A percentile compares a stretch with the other conserved stretches of the same genome.
Evolutionary conservation across 2,329 filamentous ascomycete species (phyloP).

Genomic region (Zymoseptoria tritici): DNA sequence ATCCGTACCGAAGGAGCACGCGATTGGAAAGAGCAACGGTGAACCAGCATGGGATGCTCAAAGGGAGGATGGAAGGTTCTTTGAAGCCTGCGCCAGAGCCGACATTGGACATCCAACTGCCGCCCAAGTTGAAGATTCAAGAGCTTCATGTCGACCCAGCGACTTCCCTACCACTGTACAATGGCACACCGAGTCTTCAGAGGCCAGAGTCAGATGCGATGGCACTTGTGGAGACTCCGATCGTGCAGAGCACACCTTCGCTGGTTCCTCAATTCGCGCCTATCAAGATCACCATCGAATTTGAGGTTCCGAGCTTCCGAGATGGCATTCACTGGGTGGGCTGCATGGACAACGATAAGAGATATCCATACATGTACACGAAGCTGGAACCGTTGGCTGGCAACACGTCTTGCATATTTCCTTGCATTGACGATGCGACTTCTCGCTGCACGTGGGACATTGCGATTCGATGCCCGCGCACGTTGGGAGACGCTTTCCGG

Average conservation of each 20-base stretch:
- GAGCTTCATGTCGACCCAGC: slow-evolving; percentile 46
- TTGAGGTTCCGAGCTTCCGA: slow-evolving; percentile 63
- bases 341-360: slow-evolving; percentile 65
- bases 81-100: slow-evolving; percentile 46
- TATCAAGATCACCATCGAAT: slow-evolving; percentile 66
- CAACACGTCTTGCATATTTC: slow-evolving; percentile 78
- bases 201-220: slow-evolving; percentile 27
- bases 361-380: slow-evolving; percentile 89
- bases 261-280: slow-evolving; percentile 45
- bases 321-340: slow-evolving; percentile 92
- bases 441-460: slow-evolving; percentile 82
- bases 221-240: slow-evolving; percentile 27
- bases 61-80: slow-evolving; percentile 57
- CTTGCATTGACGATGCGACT: slow-evolving; percentile 80
- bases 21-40: slow-evolving; percentile 56
- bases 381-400: slow-evolving; percentile 72
- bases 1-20: slow-evolving; percentile 61
- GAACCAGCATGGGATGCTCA: slow-evolving; percentile 70
- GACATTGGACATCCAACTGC: slow-evolving; percentile 53
- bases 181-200: slow-evolving; percentile 33
- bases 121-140: slow-evolving; percentile 54
- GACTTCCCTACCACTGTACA: slow-evolving; percentile 30
- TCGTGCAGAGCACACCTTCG: slow-evolving; percentile 21
- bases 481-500: slow-evolving; percentile 65
- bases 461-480: slow-evolving; percentile 76